A percentile compares a stretch with the other conserved stretches of the same genome.
These are phyloP conservation scores for Xylaria sp. DNA, from an alignment of 2,329 filamentous ascomycete species.

Conservation along the genomic window DNA sequence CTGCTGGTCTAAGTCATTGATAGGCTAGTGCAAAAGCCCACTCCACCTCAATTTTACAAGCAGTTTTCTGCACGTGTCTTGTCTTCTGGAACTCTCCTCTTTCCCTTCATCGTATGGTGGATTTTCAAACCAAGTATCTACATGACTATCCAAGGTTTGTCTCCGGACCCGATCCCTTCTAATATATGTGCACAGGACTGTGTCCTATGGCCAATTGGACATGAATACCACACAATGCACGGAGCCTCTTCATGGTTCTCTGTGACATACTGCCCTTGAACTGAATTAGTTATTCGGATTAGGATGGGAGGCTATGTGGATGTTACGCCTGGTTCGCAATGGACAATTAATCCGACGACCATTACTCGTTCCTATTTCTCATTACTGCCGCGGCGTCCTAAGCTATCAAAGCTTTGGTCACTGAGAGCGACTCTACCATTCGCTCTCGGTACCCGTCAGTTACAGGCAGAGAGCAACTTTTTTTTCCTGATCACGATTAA, in stretches of 20 bases:
- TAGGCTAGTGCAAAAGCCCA: conserved; percentile 9
- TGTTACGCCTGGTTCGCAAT: neutral
- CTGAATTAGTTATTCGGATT: conserved; percentile 7
- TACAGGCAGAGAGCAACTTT: conserved; percentile 78
- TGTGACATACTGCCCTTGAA: neutral
- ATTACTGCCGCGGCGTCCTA: conserved; percentile 65
- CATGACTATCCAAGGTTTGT: neutral
- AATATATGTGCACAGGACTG: neutral
- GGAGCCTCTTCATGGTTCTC: neutral
- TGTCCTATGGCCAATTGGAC: neutral
- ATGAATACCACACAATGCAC: neutral
- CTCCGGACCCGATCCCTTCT: neutral
- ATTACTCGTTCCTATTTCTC: conserved; percentile 1
- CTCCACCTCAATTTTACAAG: neutral
- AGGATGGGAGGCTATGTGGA: conserved; percentile 13
- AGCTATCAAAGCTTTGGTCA: conserved; percentile 65
- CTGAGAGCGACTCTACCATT: conserved; percentile 71
- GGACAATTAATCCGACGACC: neutral
- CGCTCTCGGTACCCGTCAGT: conserved; percentile 83
- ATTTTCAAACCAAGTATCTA: neutral
- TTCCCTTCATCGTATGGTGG: neutral
- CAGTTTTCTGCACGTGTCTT: neutral
- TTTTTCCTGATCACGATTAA: conserved; percentile 86
- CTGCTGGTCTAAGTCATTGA: conserved; percentile 5
- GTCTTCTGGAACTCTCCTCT: neutral